A percentile compares a stretch with the other conserved stretches of the same genome.
Evolutionary conservation across 306 rosid species (phyloP).

Genomic region (Prunus persica): DNA sequence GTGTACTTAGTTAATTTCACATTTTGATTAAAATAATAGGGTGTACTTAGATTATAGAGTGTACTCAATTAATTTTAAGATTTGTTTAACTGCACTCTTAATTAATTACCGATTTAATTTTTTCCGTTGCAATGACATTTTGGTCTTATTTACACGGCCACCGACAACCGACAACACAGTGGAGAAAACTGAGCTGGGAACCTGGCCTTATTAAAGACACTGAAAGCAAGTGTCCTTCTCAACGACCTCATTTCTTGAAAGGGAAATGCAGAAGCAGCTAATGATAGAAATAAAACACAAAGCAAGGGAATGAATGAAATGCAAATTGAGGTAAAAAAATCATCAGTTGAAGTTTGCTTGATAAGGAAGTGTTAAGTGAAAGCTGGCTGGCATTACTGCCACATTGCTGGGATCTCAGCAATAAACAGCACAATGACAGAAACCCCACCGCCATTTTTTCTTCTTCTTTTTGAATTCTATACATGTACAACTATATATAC

Average conservation of each 20-base stretch:
- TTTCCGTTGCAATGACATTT: not conserved
- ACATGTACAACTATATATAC: no score
- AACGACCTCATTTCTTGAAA: not conserved
- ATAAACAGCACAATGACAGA: not conserved
- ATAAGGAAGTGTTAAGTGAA: not conserved
- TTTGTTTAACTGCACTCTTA: no score
- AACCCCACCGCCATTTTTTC: not conserved
- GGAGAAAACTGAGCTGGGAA: not conserved
- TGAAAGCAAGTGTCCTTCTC: not conserved
- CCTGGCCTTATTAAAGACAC: not conserved
- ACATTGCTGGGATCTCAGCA: not conserved
- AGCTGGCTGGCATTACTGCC: conserved; percentile 2
- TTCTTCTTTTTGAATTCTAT: not conserved
- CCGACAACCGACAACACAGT: conserved; percentile 18
- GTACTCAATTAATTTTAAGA: no score
- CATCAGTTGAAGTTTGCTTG: no score
- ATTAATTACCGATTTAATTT: no score
- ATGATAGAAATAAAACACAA: not conserved
- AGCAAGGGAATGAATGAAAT: no score
- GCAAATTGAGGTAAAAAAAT: no score
- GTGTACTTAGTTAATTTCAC: no score
- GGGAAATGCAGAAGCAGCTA: not conserved
- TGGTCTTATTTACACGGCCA: not conserved
- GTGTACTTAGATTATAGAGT: no score
- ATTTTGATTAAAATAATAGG: no score